Conservation (phyloP, 179 eudicot genomes). For the Heliamphora pulchella region DNA sequence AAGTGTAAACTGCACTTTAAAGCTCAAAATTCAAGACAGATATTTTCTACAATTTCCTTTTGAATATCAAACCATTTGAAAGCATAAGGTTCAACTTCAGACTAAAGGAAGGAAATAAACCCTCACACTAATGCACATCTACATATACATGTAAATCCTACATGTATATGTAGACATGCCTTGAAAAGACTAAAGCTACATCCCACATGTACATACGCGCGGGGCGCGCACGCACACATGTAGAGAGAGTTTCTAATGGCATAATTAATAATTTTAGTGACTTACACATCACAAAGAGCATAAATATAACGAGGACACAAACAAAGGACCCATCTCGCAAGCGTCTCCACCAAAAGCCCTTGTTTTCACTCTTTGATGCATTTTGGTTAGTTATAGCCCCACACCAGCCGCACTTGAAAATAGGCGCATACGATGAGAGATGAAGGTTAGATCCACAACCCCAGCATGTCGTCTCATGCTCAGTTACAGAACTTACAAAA, state of each 20-base stretch:
- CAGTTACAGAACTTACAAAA: conserved; percentile 26
- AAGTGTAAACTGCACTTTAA: not conserved
- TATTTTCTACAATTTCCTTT: not conserved
- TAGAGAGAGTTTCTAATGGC: not conserved
- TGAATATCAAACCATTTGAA: not conserved
- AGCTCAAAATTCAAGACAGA: conserved; percentile 4
- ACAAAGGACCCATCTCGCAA: conserved; percentile 80
- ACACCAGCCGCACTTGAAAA: conserved; percentile 96
- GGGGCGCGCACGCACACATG: not conserved
- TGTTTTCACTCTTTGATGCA: conserved; percentile 31
- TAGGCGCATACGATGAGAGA: conserved; percentile 70
- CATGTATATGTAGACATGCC: not conserved
- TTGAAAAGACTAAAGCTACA: not conserved
- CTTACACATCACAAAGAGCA: conserved; percentile 78
- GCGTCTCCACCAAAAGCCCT: conserved; percentile 57
- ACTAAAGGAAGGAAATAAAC: not conserved
- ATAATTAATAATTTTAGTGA: not conserved
- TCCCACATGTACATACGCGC: not conserved
- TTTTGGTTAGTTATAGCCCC: conserved; percentile 87
- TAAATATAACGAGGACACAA: conserved; percentile 50
- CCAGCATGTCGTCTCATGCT: conserved; percentile 77
- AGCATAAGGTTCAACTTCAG: not conserved
- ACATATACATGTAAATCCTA: not conserved
- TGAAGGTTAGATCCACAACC: conserved; percentile 91
- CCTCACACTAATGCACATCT: too few relatives aligned